A percentile compares a stretch with the other conserved stretches of the same genome.
phyloP scores from a whole-genome alignment of 2,329 filamentous ascomycete genomes.

The Tricladium varicosporioides region DNA sequence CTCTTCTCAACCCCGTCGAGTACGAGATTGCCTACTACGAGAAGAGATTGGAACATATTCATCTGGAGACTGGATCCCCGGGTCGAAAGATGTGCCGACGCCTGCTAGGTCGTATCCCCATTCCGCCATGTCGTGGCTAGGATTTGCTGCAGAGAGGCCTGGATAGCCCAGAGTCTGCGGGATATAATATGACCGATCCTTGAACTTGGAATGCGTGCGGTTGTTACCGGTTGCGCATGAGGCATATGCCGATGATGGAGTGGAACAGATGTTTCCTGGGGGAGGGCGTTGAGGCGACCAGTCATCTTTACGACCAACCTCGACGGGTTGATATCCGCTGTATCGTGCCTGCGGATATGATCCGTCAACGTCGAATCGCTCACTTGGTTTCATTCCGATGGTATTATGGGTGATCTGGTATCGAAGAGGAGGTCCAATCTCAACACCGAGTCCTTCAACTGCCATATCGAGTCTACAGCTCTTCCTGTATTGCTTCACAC shows the following conservation, averaged over 20 bases:
- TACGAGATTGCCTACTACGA: too few species aligned
- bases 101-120: conserved; percentile 4
- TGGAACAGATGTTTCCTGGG: not conserved
- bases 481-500: not conserved
- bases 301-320: too few species aligned
- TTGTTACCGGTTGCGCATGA: not conserved
- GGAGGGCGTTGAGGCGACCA: too few species aligned
- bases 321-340: not conserved
- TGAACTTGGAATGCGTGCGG: not conserved
- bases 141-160: not conserved
- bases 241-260: not conserved
- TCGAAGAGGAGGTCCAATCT: not conserved
- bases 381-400: not conserved
- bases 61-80: not conserved
- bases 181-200: too few species aligned
- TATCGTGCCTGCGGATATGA: conserved; percentile 2
- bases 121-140: not conserved
- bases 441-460: not conserved
- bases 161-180: too few species aligned
- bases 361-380: not conserved
- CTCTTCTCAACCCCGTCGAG: too few species aligned
- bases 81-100: conserved; percentile 3
- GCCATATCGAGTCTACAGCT: not conserved
- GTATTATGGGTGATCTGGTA: not conserved
- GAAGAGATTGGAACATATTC: not conserved